These are phyloP conservation scores for Jaenimonas drosophilae DNA, from an alignment of 208 protist genomes.

Conservation along the genomic window DNA sequence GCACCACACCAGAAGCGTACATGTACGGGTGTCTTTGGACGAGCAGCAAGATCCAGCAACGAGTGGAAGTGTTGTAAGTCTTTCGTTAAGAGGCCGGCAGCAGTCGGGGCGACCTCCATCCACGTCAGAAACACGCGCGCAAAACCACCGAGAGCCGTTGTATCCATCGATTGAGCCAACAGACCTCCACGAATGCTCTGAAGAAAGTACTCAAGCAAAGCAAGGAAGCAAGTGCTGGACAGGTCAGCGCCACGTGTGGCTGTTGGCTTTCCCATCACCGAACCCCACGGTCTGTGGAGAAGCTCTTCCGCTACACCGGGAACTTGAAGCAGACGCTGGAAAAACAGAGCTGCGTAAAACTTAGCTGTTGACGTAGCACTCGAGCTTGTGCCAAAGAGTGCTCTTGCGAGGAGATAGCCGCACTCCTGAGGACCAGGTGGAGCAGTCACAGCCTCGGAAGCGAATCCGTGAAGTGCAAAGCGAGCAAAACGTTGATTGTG, in stretches of 20 bases:
- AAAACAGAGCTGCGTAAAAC: conserved; percentile 64
- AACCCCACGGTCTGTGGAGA: conserved; percentile 3
- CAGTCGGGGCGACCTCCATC: conserved; percentile 7
- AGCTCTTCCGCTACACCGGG: conserved; percentile 15
- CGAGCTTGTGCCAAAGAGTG: conserved; percentile 7
- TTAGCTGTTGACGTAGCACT: conserved; percentile 16
- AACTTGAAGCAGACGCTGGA: conserved; percentile 26
- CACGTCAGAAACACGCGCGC: conserved; percentile 33
- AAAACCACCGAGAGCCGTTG: conserved; percentile 50
- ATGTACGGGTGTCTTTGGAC: conserved; percentile 30
- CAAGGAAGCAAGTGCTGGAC: conserved; percentile 27
- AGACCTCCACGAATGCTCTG: conserved; percentile 36
- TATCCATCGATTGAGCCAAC: conserved; percentile 38
- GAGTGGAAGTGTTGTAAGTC: conserved; percentile 26
- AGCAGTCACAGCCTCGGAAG: too few relatives aligned
- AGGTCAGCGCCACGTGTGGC: too few relatives aligned
- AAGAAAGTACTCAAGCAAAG: conserved; percentile 33
- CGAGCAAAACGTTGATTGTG: too few relatives aligned
- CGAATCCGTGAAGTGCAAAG: too few relatives aligned
- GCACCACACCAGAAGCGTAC: conserved; percentile 59
- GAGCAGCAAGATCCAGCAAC: conserved; percentile 30
- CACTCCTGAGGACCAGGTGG: too few relatives aligned
- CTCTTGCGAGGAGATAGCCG: conserved; percentile 9
- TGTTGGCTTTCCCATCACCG: neutral
- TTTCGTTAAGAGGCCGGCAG: conserved; percentile 19